Conservation (phyloP, 192 early-diverging fungal genomes). For the Spizellomyces sp. region DNA sequence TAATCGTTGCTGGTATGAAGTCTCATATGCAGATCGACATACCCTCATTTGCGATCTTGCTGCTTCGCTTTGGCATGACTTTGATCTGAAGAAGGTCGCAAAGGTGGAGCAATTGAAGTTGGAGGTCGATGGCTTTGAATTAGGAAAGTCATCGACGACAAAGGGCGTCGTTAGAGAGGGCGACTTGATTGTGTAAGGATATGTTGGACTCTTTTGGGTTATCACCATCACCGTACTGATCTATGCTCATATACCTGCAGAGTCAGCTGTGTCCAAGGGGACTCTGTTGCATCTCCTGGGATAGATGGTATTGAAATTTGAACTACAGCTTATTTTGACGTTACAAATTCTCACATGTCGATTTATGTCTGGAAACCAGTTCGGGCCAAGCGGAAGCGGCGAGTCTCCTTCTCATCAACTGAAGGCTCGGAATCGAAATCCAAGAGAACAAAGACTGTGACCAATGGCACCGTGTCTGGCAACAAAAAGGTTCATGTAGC, state of each 20-base stretch:
- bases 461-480: too few relatives aligned
- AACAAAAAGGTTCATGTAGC: too few relatives aligned
- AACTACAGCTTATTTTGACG: too few relatives aligned
- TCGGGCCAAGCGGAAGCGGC: not conserved
- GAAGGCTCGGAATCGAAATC: not conserved
- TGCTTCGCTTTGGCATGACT: not conserved
- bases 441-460: too few relatives aligned
- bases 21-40: not conserved
- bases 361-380: conserved; percentile 1
- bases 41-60: not conserved
- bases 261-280: too few relatives aligned
- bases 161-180: conserved; percentile 18
- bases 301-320: too few relatives aligned
- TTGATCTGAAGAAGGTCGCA: not conserved
- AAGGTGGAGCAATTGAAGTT: conserved; percentile 8
- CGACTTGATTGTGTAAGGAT: conserved; percentile 25
- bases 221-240: not conserved
- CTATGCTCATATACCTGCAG: not conserved
- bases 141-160: not conserved
- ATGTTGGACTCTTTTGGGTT: not conserved
- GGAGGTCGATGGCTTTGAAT: conserved; percentile 27
- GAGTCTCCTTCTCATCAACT: not conserved
- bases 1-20: conserved; percentile 6
- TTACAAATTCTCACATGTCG: not conserved
- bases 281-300: too few relatives aligned